phyloP scores from a whole-genome alignment of 108 stramenopile genomes.

The Cyclotella choctawhatcheeana region DNA sequence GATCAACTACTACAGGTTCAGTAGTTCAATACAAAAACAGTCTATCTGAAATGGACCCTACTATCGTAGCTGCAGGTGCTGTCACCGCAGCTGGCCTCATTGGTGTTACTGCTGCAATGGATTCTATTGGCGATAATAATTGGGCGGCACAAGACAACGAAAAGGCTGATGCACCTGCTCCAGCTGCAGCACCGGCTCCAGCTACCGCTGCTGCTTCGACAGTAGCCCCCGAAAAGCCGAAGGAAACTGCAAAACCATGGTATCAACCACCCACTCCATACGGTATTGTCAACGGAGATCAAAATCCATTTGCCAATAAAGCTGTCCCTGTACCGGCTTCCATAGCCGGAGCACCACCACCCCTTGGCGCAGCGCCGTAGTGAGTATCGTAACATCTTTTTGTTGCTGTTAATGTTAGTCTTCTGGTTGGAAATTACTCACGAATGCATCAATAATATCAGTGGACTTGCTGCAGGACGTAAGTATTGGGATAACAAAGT shows the following conservation, averaged over 20 bases:
- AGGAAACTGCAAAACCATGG: neutral
- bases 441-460: too few relatives aligned
- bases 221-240: neutral
- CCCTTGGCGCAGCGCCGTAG: slow-evolving; percentile 20
- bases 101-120: neutral
- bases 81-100: neutral
- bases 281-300: neutral
- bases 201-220: neutral
- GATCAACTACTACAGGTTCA: neutral
- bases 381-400: too few relatives aligned
- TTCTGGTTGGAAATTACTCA: too few relatives aligned
- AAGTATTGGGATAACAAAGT: slow-evolving; percentile 8
- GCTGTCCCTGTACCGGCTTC: neutral
- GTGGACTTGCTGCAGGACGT: slow-evolving; percentile 30
- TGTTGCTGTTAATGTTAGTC: too few relatives aligned
- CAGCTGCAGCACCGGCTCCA: neutral
- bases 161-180: neutral
- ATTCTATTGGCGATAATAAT: neutral
- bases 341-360: slow-evolving; percentile 5
- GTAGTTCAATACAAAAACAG: neutral
- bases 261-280: slow-evolving; percentile 12
- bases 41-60: neutral
- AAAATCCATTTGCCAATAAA: neutral
- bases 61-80: neutral
- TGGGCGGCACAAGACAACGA: neutral